These are phyloP conservation scores for Lyophyllum decastes DNA, from an alignment of 768 basidiomycete species.

Conservation along the genomic window DNA sequence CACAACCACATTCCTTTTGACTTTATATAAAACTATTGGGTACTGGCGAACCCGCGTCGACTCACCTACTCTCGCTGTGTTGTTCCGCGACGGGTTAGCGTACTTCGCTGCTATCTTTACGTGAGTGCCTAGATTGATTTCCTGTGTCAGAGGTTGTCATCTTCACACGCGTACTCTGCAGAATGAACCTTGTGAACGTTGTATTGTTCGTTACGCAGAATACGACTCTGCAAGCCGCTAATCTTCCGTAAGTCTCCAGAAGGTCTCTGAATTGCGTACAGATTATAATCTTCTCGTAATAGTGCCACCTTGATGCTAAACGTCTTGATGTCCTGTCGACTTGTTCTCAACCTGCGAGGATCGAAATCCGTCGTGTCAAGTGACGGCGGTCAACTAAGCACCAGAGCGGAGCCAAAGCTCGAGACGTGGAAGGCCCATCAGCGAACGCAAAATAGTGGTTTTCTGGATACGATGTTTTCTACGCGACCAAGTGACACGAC, in stretches of 20 bases:
- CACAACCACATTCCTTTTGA: conserved; percentile 16
- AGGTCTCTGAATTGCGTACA: not conserved
- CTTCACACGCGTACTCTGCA: not conserved
- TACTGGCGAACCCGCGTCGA: conserved; percentile 5
- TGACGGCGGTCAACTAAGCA: not conserved
- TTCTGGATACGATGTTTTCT: not conserved
- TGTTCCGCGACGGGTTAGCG: conserved; percentile 20
- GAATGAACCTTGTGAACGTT: conserved; percentile 25
- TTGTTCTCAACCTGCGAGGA: conserved; percentile 23
- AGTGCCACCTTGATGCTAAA: conserved; percentile 24
- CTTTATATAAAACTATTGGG: conserved; percentile 2
- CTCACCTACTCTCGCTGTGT: conserved; percentile 2
- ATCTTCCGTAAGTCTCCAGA: conserved; percentile 20
- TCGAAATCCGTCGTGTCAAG: not conserved
- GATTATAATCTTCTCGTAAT: not conserved
- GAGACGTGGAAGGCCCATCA: not conserved
- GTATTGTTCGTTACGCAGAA: conserved; percentile 20
- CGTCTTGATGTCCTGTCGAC: conserved; percentile 24
- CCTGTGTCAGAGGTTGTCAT: not conserved
- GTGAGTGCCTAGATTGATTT: not conserved
- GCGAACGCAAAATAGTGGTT: not conserved
- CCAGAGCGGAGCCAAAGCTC: not conserved
- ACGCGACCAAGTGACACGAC: not conserved
- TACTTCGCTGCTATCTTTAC: conserved; percentile 27
- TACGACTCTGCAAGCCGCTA: conserved; percentile 16